phyloP scores from a whole-genome alignment of 768 basidiomycete species.

The Boletales sp. region DNA sequence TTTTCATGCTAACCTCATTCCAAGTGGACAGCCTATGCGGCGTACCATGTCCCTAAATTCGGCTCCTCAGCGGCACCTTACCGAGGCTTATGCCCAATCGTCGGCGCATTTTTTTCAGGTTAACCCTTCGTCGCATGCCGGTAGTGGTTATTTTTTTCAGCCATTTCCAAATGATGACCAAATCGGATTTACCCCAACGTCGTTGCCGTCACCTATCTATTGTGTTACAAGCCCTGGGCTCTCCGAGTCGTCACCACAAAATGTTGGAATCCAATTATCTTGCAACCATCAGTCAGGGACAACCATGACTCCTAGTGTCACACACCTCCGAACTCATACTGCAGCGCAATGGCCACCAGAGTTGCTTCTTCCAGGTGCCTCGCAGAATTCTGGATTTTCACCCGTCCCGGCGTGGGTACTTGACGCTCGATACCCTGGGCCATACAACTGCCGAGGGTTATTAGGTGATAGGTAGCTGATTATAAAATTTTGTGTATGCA shows the following conservation, averaged over 20 bases:
- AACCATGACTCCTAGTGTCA: background rate
- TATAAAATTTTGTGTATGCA: background rate
- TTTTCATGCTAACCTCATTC: background rate
- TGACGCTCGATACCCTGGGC: background rate
- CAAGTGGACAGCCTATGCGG: conserved; percentile 2
- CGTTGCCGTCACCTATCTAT: background rate
- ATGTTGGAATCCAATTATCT: background rate
- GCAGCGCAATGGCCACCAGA: conserved; percentile 2
- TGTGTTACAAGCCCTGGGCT: background rate
- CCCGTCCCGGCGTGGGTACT: background rate
- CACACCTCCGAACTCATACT: background rate
- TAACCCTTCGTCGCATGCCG: background rate
- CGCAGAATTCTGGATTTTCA: background rate
- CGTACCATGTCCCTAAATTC: background rate
- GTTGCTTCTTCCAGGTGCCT: background rate
- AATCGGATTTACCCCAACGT: background rate
- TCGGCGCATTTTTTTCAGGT: background rate
- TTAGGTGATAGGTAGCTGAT: background rate
- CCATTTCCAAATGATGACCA: conserved; percentile 4
- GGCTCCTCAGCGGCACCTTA: conserved; percentile 6
- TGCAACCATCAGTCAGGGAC: conserved; percentile 1
- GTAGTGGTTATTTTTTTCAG: background rate
- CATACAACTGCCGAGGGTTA: conserved; percentile 1
- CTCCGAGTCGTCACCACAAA: background rate
- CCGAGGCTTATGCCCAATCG: conserved; percentile 1